Evolutionary conservation across 441 rosid genomes (phyloP), one percentile per base, ranked within the genome.

Genomic region (Euphorbia celastroides): DNA sequence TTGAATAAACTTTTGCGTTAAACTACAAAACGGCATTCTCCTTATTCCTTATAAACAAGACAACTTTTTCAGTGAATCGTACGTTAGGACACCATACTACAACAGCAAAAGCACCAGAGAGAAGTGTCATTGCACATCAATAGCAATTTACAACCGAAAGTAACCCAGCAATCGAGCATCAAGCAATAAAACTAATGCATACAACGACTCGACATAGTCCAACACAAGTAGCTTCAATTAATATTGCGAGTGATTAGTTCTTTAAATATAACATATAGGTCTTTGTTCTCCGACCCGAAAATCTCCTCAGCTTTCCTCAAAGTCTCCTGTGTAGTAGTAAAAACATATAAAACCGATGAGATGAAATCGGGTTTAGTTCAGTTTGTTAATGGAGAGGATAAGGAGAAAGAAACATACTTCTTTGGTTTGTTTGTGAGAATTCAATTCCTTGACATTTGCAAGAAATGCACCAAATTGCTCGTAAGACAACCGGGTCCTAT

Each of bases 381-480:
- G 19, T 0, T 57, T n/a, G 48, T 36, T 38, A 59, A 51, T 12
- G 13, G 0, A 60, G 64, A 30, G 22, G 27, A 28, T 42, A 20
- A 25, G n/a, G 44, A 9, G 12, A 14, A 5, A 69, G 34, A 20
- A 25, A 22, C 30, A 10, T 76, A 93, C 98, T 58, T 93, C 97
- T 87, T 75, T 87, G 20, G 92, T 84, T 82, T 85, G 95, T 77
- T 84, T 90, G 75, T 81, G 96, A 38, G 97, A 82, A 74, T 90
- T 93, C 78, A 90, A 78, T 70, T 93, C 97, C 83, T 93, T 93
- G 0, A 93, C 98, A 67, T 85, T 90, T 9, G 91, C 90, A 69
- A 93, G 76, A 75, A 93, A 93, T 25, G 90, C 90, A 78, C 90
- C 90, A 79, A 93, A 93, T 70, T 90, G 97, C 81, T 90, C 93